Base-by-base conservation (phyloP, 2,329 filamentous ascomycete species). In the Fusarium sp. region DNA sequence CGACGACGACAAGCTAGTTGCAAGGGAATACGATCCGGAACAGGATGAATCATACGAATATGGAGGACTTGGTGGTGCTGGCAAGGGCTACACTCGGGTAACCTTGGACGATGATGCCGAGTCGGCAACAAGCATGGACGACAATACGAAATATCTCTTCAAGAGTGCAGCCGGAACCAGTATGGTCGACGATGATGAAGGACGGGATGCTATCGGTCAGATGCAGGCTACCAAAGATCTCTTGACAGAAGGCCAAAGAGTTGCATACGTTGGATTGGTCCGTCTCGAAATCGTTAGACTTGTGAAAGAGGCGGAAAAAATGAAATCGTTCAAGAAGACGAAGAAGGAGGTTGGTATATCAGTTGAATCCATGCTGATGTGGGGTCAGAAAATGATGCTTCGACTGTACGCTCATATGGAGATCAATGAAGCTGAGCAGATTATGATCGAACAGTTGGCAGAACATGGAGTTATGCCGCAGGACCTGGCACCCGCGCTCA, bases 361-460 rank as follows among this genome's bases (percentile, higher is more conserved):
- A 1, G 85, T 91, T 16, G 96, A 98, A 81, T 89, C 91, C 40
- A 92, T 94, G 85, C 93, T 93, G 82, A 98, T 98, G 93, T 99
- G 96, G 96, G 91, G 93, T 64, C 96, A 99, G 81, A 97, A 97
- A 85, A 97, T 97, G 88, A 99, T 99, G 95, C 91, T 98, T 68
- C 91, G 96, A 30, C 82, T 99, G 18, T 99, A 98, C 81, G 86
- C 90, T 18, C 96, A 99, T 82, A 99, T 99, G 96, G 96, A 99
- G 68, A 97, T 99, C 78, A 95, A 92, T 79, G 86, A 92, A 28
- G 92, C 90, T 19, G 96, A 99, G 83, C 96, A 99, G 85, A 87
- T 99, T 81, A 99, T 99, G 96, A 98, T 99, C 75, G 96, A 99
- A 84, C 96, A 99, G 82, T 87, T 99, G 66, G 92, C 94, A 18